Evolutionary conservation across 768 basidiomycete genomes (phyloP), one percentile per base, ranked within the genome.

Genomic region (Kwoniella heveanensis): DNA sequence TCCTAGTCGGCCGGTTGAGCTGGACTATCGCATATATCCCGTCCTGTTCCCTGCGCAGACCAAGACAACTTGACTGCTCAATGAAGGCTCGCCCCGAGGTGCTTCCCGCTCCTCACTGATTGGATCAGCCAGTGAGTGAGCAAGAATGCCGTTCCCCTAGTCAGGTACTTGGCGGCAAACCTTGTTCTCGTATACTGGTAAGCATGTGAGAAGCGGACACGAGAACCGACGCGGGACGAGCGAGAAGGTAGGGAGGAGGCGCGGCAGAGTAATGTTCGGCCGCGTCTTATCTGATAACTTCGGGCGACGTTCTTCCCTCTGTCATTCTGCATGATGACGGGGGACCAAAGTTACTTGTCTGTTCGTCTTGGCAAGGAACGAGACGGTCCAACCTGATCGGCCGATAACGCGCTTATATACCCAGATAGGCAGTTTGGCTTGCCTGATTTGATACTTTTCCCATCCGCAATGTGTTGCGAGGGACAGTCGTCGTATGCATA

Each of bases 271-370:
- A 54, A 36, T 21, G 36, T 37, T 57, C 56, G 56, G 56, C 56
- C 56, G 56, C 56, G 29, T 22, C 27, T 53, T 53, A 53, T 53
- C 52, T 9, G 52, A 53, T 53, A 53, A 32, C 39, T 44, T 44
- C 39, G 39, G 39, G 17, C 39, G 39, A 44, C 39, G 15, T 19
- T 9, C 39, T 10, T 32, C 13, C 32, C 32, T 32, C 32, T 6
- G 32, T 5, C 5, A 32, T 32, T 13, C 32, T 32, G 32, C 32
- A 32, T 13, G 7, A n/a, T n/a, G n/a, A n/a, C n/a, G n/a, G n/a
- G n/a, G n/a, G n/a, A n/a, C n/a, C n/a, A 36, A 13, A 13, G 32
- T 7, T 13, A 36, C 7, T 36, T 13, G 32, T 6, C 13, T 44
- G 4, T 44, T 44, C 10, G 39, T 44, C 39, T 44, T 44, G 39